phyloP scores from a whole-genome alignment of 2,329 filamentous ascomycete species.

The Ophiosphaerella herpotricha region DNA sequence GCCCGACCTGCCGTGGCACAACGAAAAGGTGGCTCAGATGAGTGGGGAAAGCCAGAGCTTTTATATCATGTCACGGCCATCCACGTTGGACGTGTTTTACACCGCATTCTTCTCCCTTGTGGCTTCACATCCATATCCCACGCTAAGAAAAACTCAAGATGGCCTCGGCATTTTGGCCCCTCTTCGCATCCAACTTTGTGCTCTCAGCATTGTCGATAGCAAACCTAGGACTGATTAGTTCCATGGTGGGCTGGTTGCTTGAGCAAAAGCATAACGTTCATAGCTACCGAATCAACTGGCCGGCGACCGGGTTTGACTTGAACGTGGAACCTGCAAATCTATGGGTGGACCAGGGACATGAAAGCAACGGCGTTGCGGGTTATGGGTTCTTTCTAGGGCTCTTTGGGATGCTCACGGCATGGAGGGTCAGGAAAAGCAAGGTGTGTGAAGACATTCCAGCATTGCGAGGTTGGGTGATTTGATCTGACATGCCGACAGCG shows the following conservation, averaged over 20 bases:
- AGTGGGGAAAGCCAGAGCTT: conserved; percentile 2
- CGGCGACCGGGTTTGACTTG: conserved; percentile 23
- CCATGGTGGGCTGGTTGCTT: conserved; percentile 40
- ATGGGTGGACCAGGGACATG: conserved; percentile 38
- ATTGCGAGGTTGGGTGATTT: not conserved
- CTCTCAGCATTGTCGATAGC: conserved; percentile 38
- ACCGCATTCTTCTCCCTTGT: too few species aligned
- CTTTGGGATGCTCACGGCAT: conserved; percentile 36
- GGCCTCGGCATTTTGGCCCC: conserved; percentile 17
- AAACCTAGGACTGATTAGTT: conserved; percentile 36
- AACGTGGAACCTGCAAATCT: conserved; percentile 30
- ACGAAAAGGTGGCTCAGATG: conserved; percentile 15
- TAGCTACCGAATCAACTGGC: conserved; percentile 29
- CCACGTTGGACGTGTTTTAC: not conserved
- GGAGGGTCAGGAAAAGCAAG: conserved; percentile 22
- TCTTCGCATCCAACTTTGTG: conserved; percentile 26
- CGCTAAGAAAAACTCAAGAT: conserved; percentile 7
- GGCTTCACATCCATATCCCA: not conserved
- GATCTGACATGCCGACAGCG: conserved; percentile 11
- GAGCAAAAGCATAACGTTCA: conserved; percentile 34
- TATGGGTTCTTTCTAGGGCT: conserved; percentile 41
- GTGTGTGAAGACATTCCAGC: conserved; percentile 6
- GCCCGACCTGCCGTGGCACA: conserved; percentile 14
- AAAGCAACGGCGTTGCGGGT: conserved; percentile 34
- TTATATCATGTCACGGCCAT: conserved; percentile 3